A percentile compares a stretch with the other conserved stretches of the same genome.
These are phyloP conservation scores for Prunus campanulata DNA, from an alignment of 306 rosid species.

Conservation along the genomic window DNA sequence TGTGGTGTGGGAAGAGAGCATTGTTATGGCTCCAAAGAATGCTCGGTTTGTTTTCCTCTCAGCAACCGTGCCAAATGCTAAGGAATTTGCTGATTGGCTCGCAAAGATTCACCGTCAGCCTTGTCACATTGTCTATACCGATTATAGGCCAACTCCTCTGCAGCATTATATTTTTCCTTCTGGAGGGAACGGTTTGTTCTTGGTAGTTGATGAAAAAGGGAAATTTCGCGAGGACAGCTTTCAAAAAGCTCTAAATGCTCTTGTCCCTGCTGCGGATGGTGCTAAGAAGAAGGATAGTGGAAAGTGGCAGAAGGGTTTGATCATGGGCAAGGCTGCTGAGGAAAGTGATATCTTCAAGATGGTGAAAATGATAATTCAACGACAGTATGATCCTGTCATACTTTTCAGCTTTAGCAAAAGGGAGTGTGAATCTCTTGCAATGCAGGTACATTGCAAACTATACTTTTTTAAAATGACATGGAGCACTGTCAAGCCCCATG, in stretches of 20 bases:
- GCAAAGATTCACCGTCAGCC: slow-evolving; percentile 96
- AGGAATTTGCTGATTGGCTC: slow-evolving; percentile 94
- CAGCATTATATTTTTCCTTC: slow-evolving; percentile 93
- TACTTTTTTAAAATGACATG: background rate
- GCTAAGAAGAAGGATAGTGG: slow-evolving; percentile 60
- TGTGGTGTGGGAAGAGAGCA: slow-evolving; percentile 99
- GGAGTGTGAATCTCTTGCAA: slow-evolving; percentile 91
- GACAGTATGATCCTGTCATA: slow-evolving; percentile 93
- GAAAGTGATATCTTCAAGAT: slow-evolving; percentile 93
- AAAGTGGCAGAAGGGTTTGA: slow-evolving; percentile 76
- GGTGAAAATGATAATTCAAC: slow-evolving; percentile 96
- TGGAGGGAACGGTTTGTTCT: slow-evolving; percentile 76
- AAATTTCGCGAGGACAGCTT: slow-evolving; percentile 86
- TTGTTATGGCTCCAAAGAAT: slow-evolving; percentile 92
- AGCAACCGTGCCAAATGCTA: slow-evolving; percentile 95
- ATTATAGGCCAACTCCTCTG: slow-evolving; percentile 94
- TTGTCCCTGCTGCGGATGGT: slow-evolving; percentile 54
- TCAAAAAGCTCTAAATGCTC: slow-evolving; percentile 74
- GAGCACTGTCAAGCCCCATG: background rate
- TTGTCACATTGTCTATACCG: slow-evolving; percentile 92
- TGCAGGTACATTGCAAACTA: slow-evolving; percentile 63
- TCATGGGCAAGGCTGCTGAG: slow-evolving; percentile 58
- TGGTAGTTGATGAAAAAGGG: slow-evolving; percentile 89
- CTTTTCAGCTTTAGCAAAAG: slow-evolving; percentile 95
- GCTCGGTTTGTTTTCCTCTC: slow-evolving; percentile 89